Percentiles rank a stretch among this genome's conserved stretches.
Conservation (phyloP, 2,329 filamentous ascomycete genomes). For the Sclerotinia minor region DNA sequence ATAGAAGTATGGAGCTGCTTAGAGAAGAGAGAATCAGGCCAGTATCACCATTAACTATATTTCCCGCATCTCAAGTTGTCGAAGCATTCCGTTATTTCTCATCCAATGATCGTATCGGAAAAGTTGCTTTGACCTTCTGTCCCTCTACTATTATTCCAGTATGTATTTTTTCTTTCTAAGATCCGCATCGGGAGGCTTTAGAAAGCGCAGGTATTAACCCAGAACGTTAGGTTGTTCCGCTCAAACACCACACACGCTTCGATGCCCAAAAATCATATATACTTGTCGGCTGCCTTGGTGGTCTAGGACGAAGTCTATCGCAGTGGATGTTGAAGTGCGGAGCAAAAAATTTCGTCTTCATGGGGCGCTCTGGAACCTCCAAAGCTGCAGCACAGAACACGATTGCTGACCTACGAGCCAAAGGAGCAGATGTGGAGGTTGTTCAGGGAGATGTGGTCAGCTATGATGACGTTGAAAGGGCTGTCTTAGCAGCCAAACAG, state of each 20-base stretch:
- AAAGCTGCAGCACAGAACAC: slow-evolving; percentile 20
- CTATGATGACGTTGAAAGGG: slow-evolving; percentile 9
- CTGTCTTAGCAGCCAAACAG: slow-evolving; percentile 43
- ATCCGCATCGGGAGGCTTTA: no score
- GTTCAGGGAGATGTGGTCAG: slow-evolving; percentile 19
- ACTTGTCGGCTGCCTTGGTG: slow-evolving; percentile 46
- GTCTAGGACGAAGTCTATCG: slow-evolving; percentile 44
- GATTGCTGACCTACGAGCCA: not conserved
- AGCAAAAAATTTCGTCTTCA: slow-evolving; percentile 9
- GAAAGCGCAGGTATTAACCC: no score
- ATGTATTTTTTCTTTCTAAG: no score
- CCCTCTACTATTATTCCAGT: not conserved
- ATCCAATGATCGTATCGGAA: slow-evolving; percentile 9
- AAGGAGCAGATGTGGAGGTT: not conserved
- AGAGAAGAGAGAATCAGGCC: slow-evolving; percentile 16
- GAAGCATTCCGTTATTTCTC: slow-evolving; percentile 20
- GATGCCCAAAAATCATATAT: slow-evolving; percentile 39
- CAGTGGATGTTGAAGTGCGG: slow-evolving; percentile 42
- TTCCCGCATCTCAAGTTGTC: slow-evolving; percentile 9
- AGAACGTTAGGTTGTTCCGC: no score
- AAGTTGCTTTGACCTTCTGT: slow-evolving; percentile 1
- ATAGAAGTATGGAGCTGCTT: slow-evolving; percentile 13
- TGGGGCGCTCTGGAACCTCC: slow-evolving; percentile 16
- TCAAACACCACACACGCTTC: not conserved
- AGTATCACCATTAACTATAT: not conserved